Percentiles rank a stretch among this genome's conserved stretches.
phyloP scores from a whole-genome alignment of 164 flowering plant species.

The Sextonia rubra region DNA sequence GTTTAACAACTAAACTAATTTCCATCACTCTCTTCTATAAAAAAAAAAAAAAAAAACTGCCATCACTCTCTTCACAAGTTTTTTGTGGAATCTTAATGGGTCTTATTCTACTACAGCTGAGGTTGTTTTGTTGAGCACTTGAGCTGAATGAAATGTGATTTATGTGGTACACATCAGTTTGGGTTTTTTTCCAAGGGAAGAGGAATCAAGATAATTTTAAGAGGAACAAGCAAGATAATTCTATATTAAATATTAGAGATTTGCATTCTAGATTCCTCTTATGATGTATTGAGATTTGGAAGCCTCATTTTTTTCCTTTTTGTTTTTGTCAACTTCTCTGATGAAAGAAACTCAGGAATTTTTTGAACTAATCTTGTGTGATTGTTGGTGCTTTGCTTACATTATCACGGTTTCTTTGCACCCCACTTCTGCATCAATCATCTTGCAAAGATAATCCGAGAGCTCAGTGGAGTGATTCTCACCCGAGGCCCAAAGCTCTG shows the following conservation, averaged over 20 bases:
- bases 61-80: background rate
- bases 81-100: background rate
- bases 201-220: too few relatives aligned
- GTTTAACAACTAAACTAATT: too few relatives aligned
- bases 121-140: too few relatives aligned
- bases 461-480: conserved; percentile 85
- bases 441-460: conserved; percentile 65
- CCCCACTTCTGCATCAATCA: background rate
- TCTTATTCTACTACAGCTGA: too few relatives aligned
- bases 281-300: background rate
- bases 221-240: background rate
- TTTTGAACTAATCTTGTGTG: background rate
- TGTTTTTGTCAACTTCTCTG: too few relatives aligned
- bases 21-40: too few relatives aligned
- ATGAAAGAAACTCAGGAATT: background rate
- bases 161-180: background rate
- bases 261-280: background rate
- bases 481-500: conserved; percentile 85
- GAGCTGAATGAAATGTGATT: too few relatives aligned
- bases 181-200: background rate
- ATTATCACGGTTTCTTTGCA: background rate
- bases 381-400: background rate
- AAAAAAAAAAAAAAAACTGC: too few relatives aligned
- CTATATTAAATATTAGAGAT: background rate
- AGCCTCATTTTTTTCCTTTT: background rate